Evolutionary conservation across 495 filamentous ascomycete genomes (phyloP).

Genomic region (Ascodesmis nigricans): DNA sequence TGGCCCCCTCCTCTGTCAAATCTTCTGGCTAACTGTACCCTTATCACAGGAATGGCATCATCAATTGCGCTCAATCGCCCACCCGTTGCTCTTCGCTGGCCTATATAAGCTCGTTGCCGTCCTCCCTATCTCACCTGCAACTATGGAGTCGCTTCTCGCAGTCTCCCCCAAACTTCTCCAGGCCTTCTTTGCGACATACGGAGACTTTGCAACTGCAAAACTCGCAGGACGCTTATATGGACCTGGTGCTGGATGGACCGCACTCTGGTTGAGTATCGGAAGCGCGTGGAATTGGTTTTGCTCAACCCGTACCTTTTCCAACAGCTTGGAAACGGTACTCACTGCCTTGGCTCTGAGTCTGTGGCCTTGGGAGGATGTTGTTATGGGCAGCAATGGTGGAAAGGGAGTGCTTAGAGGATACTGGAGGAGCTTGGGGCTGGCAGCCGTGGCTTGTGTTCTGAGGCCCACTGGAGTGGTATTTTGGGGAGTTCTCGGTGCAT

Average conservation of each 20-base stretch:
- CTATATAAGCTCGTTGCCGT: slow-evolving; percentile 43
- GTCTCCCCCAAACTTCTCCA: slow-evolving; percentile 54
- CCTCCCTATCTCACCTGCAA: slow-evolving; percentile 28
- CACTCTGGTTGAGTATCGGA: slow-evolving; percentile 48
- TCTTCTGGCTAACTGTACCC: not conserved
- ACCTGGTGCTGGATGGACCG: slow-evolving; percentile 22
- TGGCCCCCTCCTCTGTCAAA: not conserved
- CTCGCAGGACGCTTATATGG: slow-evolving; percentile 57
- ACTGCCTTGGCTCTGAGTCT: slow-evolving; percentile 56
- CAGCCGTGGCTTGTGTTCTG: slow-evolving; percentile 65
- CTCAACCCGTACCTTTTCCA: slow-evolving; percentile 79
- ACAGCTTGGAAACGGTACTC: slow-evolving; percentile 73
- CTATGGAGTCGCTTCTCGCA: slow-evolving; percentile 41
- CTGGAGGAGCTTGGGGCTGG: slow-evolving; percentile 33
- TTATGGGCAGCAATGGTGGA: slow-evolving; percentile 1
- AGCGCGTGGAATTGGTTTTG: slow-evolving; percentile 97
- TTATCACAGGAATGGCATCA: slow-evolving; percentile 67
- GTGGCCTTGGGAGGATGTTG: slow-evolving; percentile 54
- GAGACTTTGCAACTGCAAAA: slow-evolving; percentile 80
- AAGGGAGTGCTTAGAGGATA: not conserved
- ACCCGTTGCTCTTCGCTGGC: slow-evolving; percentile 62
- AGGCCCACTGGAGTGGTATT: slow-evolving; percentile 79
- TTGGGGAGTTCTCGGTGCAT: slow-evolving; percentile 40
- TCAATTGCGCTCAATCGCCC: slow-evolving; percentile 76
- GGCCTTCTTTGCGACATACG: slow-evolving; percentile 49